Evolutionary conservation across 306 rosid species (phyloP).

Genomic region (Hippophae rhamnoides): DNA sequence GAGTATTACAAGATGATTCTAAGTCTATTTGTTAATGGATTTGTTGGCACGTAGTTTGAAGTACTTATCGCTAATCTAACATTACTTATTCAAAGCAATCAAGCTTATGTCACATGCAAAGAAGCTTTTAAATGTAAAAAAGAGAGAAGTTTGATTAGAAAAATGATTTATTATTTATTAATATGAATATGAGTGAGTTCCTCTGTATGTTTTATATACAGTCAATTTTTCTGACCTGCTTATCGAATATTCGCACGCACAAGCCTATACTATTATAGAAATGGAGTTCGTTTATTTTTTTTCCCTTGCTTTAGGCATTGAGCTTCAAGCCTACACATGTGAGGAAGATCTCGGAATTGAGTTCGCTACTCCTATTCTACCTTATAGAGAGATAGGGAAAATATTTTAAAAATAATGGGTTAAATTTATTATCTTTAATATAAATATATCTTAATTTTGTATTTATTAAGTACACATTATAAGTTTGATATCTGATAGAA

Average conservation of each 20-base stretch:
- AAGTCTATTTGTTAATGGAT: no score
- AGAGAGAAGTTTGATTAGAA: conserved; percentile 25
- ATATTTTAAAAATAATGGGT: no score
- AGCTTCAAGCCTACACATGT: conserved; percentile 11
- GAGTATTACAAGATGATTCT: no score
- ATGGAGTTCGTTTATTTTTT: not conserved
- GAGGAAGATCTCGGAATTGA: conserved; percentile 25
- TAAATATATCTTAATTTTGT: no score
- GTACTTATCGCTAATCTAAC: not conserved
- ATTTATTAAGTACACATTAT: no score
- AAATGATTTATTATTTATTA: conserved; percentile 30
- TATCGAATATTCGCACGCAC: conserved; percentile 67
- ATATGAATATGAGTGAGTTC: conserved; percentile 14
- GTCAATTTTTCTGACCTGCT: conserved; percentile 18
- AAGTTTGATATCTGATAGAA: no score
- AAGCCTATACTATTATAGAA: conserved; percentile 8
- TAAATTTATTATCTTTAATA: no score
- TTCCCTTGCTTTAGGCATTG: conserved; percentile 14
- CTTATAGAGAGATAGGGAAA: no score
- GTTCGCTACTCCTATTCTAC: not conserved
- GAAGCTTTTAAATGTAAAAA: conserved; percentile 8
- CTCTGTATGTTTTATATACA: no score
- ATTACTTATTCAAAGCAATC: conserved; percentile 16
- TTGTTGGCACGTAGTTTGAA: no score
- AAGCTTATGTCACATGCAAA: conserved; percentile 33